Conservation (phyloP, 2,329 filamentous ascomycete species). For the Fusarium denticulatum region DNA sequence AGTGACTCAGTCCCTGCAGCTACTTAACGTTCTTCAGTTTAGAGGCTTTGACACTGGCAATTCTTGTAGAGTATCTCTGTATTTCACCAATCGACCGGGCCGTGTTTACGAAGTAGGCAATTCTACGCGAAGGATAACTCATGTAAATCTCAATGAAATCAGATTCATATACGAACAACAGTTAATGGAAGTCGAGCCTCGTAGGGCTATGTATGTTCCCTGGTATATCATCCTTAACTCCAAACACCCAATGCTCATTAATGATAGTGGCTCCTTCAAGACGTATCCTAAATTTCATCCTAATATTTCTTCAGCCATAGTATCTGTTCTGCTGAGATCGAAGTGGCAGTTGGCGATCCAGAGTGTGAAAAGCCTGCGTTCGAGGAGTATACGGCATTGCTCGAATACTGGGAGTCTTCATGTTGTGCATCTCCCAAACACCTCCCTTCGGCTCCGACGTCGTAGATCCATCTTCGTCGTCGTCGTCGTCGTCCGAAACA, state of each 20-base stretch:
- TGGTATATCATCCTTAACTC: conserved; percentile 37
- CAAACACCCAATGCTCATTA: conserved; percentile 33
- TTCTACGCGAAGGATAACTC: neutral
- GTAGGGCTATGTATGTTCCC: conserved; percentile 17
- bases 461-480: conserved; percentile 53
- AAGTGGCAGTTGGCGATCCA: conserved; percentile 67
- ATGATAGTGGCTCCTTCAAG: conserved; percentile 11
- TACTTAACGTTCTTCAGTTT: neutral
- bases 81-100: conserved; percentile 1
- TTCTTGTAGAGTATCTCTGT: neutral
- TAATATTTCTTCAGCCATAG: conserved; percentile 1
- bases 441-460: conserved; percentile 52
- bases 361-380: conserved; percentile 73
- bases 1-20: neutral
- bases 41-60: neutral
- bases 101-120: conserved; percentile 10
- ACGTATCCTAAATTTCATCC: neutral
- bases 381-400: conserved; percentile 68
- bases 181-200: conserved; percentile 5
- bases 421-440: conserved; percentile 68
- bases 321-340: conserved; percentile 48
- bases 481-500: conserved; percentile 54
- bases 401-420: conserved; percentile 49
- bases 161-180: neutral
- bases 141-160: neutral